phyloP scores from a whole-genome alignment of 2,329 filamentous ascomycete genomes.

The Hypocreales sp. region DNA sequence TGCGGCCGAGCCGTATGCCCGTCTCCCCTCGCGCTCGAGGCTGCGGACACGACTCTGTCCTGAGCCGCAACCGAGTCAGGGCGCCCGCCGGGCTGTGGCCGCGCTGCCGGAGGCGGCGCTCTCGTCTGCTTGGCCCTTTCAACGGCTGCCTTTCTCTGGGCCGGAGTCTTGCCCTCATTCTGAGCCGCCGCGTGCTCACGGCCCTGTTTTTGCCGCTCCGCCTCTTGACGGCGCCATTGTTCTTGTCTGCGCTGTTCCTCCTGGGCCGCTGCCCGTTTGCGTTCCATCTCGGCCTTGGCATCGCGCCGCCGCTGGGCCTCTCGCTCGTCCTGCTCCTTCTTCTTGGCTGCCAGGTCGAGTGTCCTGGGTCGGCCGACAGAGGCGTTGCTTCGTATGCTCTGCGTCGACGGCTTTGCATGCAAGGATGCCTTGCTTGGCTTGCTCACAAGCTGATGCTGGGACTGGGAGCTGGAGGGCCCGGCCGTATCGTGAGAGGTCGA shows the following conservation, averaged over 20 bases:
- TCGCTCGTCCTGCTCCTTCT: slow-evolving; percentile 73
- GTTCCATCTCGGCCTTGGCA: slow-evolving; percentile 66
- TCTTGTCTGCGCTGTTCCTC: slow-evolving; percentile 50
- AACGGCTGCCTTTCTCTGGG: slow-evolving; percentile 45
- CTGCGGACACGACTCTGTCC: slow-evolving; percentile 10
- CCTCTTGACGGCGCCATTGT: slow-evolving; percentile 41
- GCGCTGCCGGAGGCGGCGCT: slow-evolving; percentile 43
- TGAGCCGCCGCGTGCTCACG: slow-evolving; percentile 44
- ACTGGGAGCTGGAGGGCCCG: slow-evolving; percentile 17
- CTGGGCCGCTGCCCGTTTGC: slow-evolving; percentile 52
- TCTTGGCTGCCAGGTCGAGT: slow-evolving; percentile 60
- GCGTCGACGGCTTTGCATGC: slow-evolving; percentile 37
- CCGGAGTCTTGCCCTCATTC: slow-evolving; percentile 49
- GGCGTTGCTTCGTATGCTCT: slow-evolving; percentile 46
- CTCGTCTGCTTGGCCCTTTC: slow-evolving; percentile 50
- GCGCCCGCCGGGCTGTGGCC: slow-evolving; percentile 36
- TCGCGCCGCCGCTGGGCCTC: slow-evolving; percentile 67
- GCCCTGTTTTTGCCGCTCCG: slow-evolving; percentile 45
- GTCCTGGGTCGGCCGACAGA: slow-evolving; percentile 53
- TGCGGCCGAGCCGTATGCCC: slow-evolving; percentile 24
- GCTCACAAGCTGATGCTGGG: slow-evolving; percentile 32
- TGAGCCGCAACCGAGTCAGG: slow-evolving; percentile 25
- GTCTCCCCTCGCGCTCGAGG: slow-evolving; percentile 14
- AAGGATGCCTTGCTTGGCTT: slow-evolving; percentile 55
- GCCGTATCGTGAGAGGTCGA: slow-evolving; percentile 34